Evolutionary conservation across 371 early-diverging fungal genomes (phyloP).

Genomic region (Ordospora pajunii): DNA sequence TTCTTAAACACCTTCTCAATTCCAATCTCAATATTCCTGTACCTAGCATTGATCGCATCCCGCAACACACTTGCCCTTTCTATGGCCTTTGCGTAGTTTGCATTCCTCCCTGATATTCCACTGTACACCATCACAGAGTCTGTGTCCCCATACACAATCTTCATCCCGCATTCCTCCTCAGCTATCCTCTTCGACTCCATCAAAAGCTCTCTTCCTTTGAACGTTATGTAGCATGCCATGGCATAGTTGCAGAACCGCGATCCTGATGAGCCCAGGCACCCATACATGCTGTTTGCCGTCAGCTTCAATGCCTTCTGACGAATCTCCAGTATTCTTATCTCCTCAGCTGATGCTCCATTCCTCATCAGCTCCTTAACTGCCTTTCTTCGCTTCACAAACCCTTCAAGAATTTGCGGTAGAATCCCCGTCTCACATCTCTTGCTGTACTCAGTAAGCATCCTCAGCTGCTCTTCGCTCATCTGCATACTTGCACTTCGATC

Average conservation of each 20-base stretch:
- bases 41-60: slow-evolving; percentile 75
- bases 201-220: slow-evolving; percentile 88
- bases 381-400: slow-evolving; percentile 76
- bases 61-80: slow-evolving; percentile 72
- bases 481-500: not conserved
- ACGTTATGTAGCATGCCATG: slow-evolving; percentile 89
- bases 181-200: slow-evolving; percentile 83
- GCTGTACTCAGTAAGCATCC: not conserved
- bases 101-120: slow-evolving; percentile 66
- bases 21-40: slow-evolving; percentile 84
- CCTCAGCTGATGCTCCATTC: slow-evolving; percentile 63
- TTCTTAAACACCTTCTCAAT: slow-evolving; percentile 86
- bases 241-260: slow-evolving; percentile 95
- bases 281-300: slow-evolving; percentile 98
- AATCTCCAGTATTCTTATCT: slow-evolving; percentile 69
- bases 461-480: slow-evolving; percentile 62
- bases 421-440: slow-evolving; percentile 55
- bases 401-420: slow-evolving; percentile 76
- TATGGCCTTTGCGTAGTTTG: slow-evolving; percentile 63
- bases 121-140: slow-evolving; percentile 99
- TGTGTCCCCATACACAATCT: slow-evolving; percentile 98
- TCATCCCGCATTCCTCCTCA: slow-evolving; percentile 54
- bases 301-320: slow-evolving; percentile 91
- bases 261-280: slow-evolving; percentile 85
- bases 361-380: slow-evolving; percentile 79